Evolutionary conservation across 2,329 filamentous ascomycete genomes (phyloP).

Genomic region (Sporothrix variecibatus): DNA sequence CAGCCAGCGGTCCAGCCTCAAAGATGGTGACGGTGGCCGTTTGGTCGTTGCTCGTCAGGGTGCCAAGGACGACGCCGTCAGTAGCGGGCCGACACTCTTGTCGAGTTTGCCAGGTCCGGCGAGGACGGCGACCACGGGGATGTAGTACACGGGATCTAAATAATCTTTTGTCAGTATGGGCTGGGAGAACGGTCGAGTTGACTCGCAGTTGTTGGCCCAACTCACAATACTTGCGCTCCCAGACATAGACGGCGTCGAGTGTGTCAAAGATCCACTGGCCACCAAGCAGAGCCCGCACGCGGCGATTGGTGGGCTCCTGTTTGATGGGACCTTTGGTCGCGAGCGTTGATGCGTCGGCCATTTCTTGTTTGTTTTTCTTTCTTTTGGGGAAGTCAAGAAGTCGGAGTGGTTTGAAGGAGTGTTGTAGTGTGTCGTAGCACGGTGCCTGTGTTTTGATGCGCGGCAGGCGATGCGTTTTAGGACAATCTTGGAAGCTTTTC

Average conservation of each 20-base stretch:
- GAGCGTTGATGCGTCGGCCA: constrained; percentile 34
- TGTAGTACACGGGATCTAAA: constrained; percentile 39
- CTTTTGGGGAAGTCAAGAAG: background rate
- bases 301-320: constrained; percentile 37
- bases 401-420: background rate
- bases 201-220: background rate
- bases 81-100: constrained; percentile 4
- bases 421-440: background rate
- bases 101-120: constrained; percentile 24
- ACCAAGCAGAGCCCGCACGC: constrained; percentile 38
- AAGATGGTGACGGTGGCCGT: constrained; percentile 33
- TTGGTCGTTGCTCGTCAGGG: constrained; percentile 27
- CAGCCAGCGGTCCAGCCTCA: constrained; percentile 27
- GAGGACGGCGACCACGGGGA: constrained; percentile 35
- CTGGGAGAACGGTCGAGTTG: background rate
- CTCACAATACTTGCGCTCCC: constrained; percentile 41
- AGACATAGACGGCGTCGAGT: constrained; percentile 39
- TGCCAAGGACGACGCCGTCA: constrained; percentile 31
- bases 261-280: constrained; percentile 40
- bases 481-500: background rate
- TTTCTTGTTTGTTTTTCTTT: background rate
- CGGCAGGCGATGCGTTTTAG: background rate
- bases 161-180: background rate
- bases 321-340: constrained; percentile 37
- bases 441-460: background rate